Base-by-base conservation (phyloP, 331 rosid species). In the Saraca asoca region DNA sequence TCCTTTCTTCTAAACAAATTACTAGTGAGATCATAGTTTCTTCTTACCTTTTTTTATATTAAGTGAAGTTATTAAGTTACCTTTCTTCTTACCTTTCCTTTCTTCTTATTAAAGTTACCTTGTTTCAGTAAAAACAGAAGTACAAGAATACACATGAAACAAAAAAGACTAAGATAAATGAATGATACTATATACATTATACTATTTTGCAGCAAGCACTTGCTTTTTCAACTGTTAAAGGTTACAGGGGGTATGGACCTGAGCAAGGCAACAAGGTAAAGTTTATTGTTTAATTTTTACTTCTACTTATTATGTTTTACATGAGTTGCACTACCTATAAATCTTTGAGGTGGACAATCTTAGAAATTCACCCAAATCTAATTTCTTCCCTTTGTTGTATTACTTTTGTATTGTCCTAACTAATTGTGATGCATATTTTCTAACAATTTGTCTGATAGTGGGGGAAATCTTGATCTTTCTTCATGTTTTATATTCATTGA, bases 211-310 rank as follows among this genome's bases (percentile, higher is more conserved):
- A 83, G 95, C 75, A 73, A 71, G 85, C 85, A 20, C n/a, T 17
- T 14, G 76, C 73, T 68, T 70, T 85, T 15, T 79, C 95, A 39
- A 85, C 88, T 5, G 61, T 58, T 37, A 33, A 78, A 65, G 90
- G 91, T 52, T 88, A 83, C 69, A 77, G 52, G 16, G 95, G 95
- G 5, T 88, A 88, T 65, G 95, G 95, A 62, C 78, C 77, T 46
- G 95, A 85, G 83, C 91, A 85, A 78, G 95, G 95, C 56, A 56
- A 77, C 71, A 50, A 13, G 85, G 91, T 85, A 79, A n/a, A 59
- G 29, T 29, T 12, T 46, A 12, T 5, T 42, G 33, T n/a, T 50
- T 51, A 24, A 66, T n/a, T 58, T 8, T 51, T 14, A 39, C 1
- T 37, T 14, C 34, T 35, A 33, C 12, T 17, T 7, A 16, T 63